These are phyloP conservation scores for Fomes fomentarius DNA, from an alignment of 1,284 basidiomycete genomes.

Conservation along the genomic window DNA sequence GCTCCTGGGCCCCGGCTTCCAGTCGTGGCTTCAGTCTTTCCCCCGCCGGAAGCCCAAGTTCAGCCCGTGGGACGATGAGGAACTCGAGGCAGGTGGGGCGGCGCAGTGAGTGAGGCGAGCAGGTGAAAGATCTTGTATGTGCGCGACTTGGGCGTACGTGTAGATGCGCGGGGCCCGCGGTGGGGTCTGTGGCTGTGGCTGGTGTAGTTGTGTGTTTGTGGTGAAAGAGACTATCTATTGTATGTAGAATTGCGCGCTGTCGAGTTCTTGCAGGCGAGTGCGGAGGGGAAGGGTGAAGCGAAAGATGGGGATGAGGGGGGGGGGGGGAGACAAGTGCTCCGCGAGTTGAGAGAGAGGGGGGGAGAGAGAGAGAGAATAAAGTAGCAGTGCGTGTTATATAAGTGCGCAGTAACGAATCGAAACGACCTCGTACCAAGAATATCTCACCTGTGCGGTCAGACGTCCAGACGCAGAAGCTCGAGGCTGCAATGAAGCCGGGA, in stretches of 20 bases:
- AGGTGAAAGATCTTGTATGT: neutral
- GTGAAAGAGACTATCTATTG: conserved; percentile 23
- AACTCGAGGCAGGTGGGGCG: conserved; percentile 19
- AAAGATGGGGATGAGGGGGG: neutral
- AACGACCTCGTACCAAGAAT: conserved; percentile 27
- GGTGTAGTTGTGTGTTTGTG: neutral
- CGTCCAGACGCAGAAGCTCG: neutral
- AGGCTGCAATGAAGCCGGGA: too few species aligned
- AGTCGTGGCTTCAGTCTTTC: conserved; percentile 36
- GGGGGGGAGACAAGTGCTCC: neutral
- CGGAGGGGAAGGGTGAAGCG: neutral
- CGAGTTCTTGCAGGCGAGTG: neutral
- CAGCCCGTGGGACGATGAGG: conserved; percentile 42
- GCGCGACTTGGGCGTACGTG: neutral
- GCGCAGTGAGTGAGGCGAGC: conserved; percentile 7
- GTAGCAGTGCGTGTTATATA: conserved; percentile 13
- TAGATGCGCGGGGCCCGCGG: neutral
- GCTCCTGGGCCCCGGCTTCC: conserved; percentile 29
- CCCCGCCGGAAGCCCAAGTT: conserved; percentile 38
- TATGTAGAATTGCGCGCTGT: conserved; percentile 19
- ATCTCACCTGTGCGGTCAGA: conserved; percentile 10
- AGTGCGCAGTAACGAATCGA: conserved; percentile 26
- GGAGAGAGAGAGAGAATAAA: neutral
- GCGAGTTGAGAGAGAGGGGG: too few species aligned
- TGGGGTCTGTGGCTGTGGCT: neutral